A percentile compares a stretch with the other conserved stretches of the same genome.
These are phyloP conservation scores for Colletotrichum navitas DNA, from an alignment of 2,329 filamentous ascomycete species.

Conservation along the genomic window DNA sequence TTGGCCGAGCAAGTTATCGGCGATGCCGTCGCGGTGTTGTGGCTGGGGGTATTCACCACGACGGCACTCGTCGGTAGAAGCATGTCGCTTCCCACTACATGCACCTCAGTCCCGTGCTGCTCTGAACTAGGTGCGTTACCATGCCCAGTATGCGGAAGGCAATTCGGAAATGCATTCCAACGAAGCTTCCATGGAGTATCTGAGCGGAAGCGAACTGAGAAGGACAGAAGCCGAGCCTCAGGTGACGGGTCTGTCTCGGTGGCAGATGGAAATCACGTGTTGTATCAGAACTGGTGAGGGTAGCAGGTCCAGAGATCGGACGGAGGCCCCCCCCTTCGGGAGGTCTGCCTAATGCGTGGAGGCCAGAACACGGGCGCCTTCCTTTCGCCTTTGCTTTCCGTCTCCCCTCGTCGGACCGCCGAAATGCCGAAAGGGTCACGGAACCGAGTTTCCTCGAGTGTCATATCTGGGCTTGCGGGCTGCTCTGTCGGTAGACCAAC, in stretches of 20 bases:
- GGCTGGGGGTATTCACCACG: slow-evolving; percentile 14
- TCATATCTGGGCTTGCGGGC: not conserved
- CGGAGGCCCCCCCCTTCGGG: slow-evolving; percentile 4
- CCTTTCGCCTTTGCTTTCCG: not conserved
- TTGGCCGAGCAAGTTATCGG: slow-evolving; percentile 19
- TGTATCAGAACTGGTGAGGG: slow-evolving; percentile 16
- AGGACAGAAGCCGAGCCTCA: slow-evolving; percentile 28
- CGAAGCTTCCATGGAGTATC: slow-evolving; percentile 7
- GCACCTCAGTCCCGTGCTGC: no score
- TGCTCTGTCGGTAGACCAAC: not conserved
- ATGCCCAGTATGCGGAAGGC: slow-evolving; percentile 24
- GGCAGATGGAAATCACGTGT: slow-evolving; percentile 12
- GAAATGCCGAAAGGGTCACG: not conserved
- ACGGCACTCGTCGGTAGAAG: slow-evolving; percentile 26
- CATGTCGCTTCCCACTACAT: slow-evolving; percentile 5
- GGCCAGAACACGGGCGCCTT: not conserved
- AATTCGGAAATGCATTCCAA: not conserved
- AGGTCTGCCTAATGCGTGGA: not conserved
- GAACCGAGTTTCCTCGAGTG: not conserved
- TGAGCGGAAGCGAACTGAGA: not conserved
- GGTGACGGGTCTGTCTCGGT: slow-evolving; percentile 27
- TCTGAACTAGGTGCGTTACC: no score
- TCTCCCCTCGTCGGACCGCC: not conserved
- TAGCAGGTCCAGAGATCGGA: slow-evolving; percentile 22
- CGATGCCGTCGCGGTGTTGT: slow-evolving; percentile 26